phyloP scores from a whole-genome alignment of 768 basidiomycete species.

The Boletus eberwhitei region DNA sequence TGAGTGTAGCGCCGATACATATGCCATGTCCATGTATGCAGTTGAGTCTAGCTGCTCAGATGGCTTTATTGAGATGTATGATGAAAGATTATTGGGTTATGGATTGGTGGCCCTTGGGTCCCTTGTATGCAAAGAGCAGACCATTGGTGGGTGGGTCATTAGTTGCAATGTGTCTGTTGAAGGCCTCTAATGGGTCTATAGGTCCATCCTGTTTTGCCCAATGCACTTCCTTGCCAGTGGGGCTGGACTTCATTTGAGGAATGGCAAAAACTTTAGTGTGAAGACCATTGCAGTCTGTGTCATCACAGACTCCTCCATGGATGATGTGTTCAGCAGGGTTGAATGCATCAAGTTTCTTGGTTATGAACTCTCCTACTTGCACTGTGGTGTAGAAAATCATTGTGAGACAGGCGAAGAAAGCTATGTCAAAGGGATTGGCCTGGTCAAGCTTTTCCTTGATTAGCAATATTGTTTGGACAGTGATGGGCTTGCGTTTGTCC shows the following conservation, averaged over 20 bases:
- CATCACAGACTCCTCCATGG: fast-evolving
- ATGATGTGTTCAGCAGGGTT: background rate
- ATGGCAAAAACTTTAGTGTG: background rate
- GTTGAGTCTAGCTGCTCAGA: no score
- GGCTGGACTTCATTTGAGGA: background rate
- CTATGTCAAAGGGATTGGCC: background rate
- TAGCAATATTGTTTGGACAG: fast-evolving
- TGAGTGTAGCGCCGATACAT: fast-evolving
- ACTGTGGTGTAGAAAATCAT: background rate
- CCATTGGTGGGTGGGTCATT: background rate
- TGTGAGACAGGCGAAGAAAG: background rate
- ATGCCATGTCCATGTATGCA: background rate
- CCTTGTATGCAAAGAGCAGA: background rate
- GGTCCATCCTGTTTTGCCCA: background rate
- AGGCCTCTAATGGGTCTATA: fast-evolving
- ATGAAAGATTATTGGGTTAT: background rate
- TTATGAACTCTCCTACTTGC: background rate
- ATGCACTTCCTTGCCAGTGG: background rate
- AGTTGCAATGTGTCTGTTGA: fast-evolving
- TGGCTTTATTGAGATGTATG: no score
- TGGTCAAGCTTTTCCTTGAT: background rate
- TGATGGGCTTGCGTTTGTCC: background rate
- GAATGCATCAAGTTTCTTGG: background rate
- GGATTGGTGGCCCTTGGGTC: fast-evolving
- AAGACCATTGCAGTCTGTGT: background rate